Evolutionary conservation across 1,284 basidiomycete species (phyloP), one percentile per base, ranked within the genome.

Genomic region (Inonotus hispidus): DNA sequence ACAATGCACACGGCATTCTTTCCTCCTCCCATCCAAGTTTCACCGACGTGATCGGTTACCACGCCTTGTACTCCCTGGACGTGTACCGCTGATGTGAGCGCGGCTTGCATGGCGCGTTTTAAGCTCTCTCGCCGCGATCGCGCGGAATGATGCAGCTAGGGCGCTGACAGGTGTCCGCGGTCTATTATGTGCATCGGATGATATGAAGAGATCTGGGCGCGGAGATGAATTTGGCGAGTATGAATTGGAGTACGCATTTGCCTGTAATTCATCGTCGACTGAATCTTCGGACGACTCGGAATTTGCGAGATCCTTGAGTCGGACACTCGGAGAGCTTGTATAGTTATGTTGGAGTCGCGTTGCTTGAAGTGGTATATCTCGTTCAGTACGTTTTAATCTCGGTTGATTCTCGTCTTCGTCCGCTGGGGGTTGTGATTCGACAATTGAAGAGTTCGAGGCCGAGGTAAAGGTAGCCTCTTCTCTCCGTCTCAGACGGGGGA

Each of bases 151-250:
- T 35, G 63, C 43, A 1, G 54, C 50, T 13, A 65, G 39, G 2
- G 53, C 60, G 19, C 62, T 49, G 29, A 65, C 37, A 3, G 65
- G 58, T 45, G 58, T 55, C 23, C 60, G 49, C 2, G 58, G 64
- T 41, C 61, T 45, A 25, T 45, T 16, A 27, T 35, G 58, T 25
- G 56, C 58, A 29, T 68, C 67, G 53, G 60, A 39, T 14, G 65
- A 58, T 41, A 73, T 67, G 49, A 66, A 62, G 29, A 73, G 53
- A 14, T 3, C 59, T n/a, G n/a, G n/a, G n/a, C n/a, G n/a, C 25
- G 63, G 53, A 14, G 55, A 61, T 32, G 37, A 54, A 29, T 64
- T 64, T 43, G 55, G 57, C 11, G 25, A 29, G 19, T 37, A 35
- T 19, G 37, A 32, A 53, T 19, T 2, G 35, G 19, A 32, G 19